These are phyloP conservation scores for Tolypocladium amazonense DNA, from an alignment of 2,329 filamentous ascomycete species.

Conservation along the genomic window DNA sequence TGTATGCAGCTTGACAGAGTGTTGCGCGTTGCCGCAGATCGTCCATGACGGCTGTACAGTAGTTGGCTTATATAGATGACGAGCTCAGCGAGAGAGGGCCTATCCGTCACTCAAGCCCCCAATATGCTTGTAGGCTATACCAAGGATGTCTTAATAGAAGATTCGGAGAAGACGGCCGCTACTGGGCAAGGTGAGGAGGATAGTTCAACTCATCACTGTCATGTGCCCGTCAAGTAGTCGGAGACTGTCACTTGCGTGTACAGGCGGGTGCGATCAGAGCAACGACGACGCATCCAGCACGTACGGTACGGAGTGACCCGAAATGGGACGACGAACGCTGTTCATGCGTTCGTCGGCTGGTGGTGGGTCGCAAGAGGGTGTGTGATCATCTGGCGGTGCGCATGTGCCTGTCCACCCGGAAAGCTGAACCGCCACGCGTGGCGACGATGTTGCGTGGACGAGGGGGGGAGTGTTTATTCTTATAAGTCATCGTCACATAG, in stretches of 20 bases:
- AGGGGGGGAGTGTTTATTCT: background rate
- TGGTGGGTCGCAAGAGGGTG: background rate
- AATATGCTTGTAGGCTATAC: background rate
- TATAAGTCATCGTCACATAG: background rate
- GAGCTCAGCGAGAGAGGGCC: background rate
- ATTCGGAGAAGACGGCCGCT: background rate
- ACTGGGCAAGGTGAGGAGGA: background rate
- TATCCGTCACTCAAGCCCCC: too few species aligned
- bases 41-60: background rate
- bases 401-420: background rate
- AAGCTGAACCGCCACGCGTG: conserved; percentile 1
- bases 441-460: background rate
- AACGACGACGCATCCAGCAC: background rate
- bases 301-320: background rate
- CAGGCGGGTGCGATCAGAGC: background rate
- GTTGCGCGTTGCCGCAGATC: background rate
- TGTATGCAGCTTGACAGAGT: background rate
- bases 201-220: background rate
- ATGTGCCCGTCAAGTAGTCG: background rate
- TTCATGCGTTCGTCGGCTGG: background rate
- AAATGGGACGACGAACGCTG: background rate
- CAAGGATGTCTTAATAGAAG: background rate
- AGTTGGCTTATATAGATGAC: background rate
- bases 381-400: background rate
- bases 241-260: background rate